A percentile compares a stretch with the other conserved stretches of the same genome.
Conservation (phyloP, 805 yeast genomes). For the Lipomyces yamanashiensis region DNA sequence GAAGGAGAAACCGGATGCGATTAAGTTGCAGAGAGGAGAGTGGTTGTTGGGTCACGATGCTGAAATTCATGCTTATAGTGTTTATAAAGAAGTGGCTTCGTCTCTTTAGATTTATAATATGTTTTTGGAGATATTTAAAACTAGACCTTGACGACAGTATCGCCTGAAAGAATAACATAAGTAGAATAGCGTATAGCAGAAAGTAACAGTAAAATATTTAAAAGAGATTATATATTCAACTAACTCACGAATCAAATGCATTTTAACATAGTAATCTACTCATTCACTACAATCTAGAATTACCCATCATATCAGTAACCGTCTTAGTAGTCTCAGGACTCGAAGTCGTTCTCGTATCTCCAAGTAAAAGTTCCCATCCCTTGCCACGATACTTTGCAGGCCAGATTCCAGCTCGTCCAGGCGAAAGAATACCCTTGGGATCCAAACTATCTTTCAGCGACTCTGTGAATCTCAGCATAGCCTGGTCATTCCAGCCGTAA, state of each 20-base stretch:
- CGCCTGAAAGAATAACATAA: too few species aligned
- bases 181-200: too few species aligned
- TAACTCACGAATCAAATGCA: too few species aligned
- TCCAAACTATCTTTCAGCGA: constrained; percentile 7
- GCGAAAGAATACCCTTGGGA: constrained; percentile 9
- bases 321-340: constrained; percentile 1
- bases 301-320: not conserved
- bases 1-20: not conserved
- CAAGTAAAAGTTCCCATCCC: constrained; percentile 12
- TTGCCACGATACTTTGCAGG: constrained; percentile 7
- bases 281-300: not conserved
- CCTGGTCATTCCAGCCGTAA: constrained; percentile 14
- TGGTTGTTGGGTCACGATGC: constrained; percentile 12
- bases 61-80: constrained; percentile 9
- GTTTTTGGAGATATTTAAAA: not conserved
- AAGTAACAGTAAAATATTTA: too few species aligned
- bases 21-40: constrained; percentile 2
- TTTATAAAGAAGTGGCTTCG: not conserved
- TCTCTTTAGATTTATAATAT: not conserved
- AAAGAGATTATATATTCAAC: too few species aligned
- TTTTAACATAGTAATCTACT: too few species aligned
- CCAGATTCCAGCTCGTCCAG: constrained; percentile 17
- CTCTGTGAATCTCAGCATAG: constrained; percentile 9
- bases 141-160: too few species aligned
- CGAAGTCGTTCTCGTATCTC: not conserved